Evolutionary conservation across 2,329 filamentous ascomycete species (phyloP).

Genomic region (Lachnellula arida): DNA sequence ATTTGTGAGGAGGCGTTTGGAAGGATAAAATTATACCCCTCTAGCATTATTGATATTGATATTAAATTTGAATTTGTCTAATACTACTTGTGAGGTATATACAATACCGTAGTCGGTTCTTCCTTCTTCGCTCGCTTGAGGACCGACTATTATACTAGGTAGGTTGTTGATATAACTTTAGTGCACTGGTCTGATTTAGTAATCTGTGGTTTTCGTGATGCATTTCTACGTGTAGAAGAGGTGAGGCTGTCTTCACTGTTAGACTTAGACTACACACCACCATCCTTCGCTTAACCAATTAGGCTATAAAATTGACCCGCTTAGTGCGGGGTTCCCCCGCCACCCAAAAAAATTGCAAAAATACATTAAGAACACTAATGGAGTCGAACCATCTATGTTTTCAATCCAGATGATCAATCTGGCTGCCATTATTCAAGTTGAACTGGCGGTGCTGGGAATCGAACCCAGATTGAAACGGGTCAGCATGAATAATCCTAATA

Average conservation of each 20-base stretch:
- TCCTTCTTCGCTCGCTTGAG: not conserved
- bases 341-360: slow-evolving; percentile 14
- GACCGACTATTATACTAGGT: too few species aligned
- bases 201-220: too few species aligned
- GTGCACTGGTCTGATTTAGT: too few species aligned
- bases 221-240: too few species aligned
- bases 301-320: not conserved
- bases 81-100: not conserved
- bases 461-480: slow-evolving; percentile 34
- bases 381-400: slow-evolving; percentile 25
- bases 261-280: too few species aligned
- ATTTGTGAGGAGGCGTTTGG: slow-evolving; percentile 37
- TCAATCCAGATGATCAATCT: slow-evolving; percentile 19
- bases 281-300: not conserved
- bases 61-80: not conserved
- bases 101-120: not conserved
- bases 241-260: too few species aligned
- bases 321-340: not conserved
- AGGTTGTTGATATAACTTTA: too few species aligned
- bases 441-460: slow-evolving; percentile 33
- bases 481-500: slow-evolving; percentile 15
- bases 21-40: not conserved
- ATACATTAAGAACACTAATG: slow-evolving; percentile 15
- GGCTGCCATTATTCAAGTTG: not conserved
- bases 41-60: not conserved